Evolutionary conservation across 2,329 filamentous ascomycete species (phyloP), one percentile per base, ranked within the genome.

Genomic region (Alternaria triticina): DNA sequence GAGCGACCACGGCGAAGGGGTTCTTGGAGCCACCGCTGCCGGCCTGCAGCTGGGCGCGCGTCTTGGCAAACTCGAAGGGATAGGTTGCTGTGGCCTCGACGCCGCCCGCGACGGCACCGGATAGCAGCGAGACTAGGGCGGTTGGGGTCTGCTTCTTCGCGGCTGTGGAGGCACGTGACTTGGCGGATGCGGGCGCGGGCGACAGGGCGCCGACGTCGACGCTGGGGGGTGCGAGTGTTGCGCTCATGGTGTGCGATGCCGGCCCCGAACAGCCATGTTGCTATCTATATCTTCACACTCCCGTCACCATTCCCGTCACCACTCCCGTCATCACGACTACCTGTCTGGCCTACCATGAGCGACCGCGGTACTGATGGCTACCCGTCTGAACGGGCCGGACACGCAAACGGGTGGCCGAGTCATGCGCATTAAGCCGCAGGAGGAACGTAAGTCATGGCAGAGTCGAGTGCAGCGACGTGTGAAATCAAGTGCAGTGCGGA

Each of bases 101-200:
- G n/a, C 80, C 84, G 12, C 86, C 86, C 6, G 85, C 86, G 11
- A 86, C 68, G 17, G 82, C 85, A 23, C 86, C 86, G 1, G 86
- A 79, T 15, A 85, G 67, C 1, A 87, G 74, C 0, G 85, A 87
- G 9, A 72, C 57, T 2, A 62, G 28, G 5, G 65, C 57, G 10
- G 65, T 64, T 6, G 54, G 59, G 3, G 28, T 59, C 13, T 62
- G 57, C 10, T 61, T 65, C 36, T 40, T 40, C 36, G 36, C 4
- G 3, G 36, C 36, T 40, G 36, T 11, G 8, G 9, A 17, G n/a
- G n/a, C 36, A 40, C 36, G 36, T 40, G 36, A 40, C 36, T 40
- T 40, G 36, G 36, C n/a, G 36, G n/a, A 3, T 40, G n/a, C 36
- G 9, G 36, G 36, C 36, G 36, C 36, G 36, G 36, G 36, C 36